Evolutionary conservation across 768 basidiomycete genomes (phyloP).

Genomic region (Amanita jacksonii): DNA sequence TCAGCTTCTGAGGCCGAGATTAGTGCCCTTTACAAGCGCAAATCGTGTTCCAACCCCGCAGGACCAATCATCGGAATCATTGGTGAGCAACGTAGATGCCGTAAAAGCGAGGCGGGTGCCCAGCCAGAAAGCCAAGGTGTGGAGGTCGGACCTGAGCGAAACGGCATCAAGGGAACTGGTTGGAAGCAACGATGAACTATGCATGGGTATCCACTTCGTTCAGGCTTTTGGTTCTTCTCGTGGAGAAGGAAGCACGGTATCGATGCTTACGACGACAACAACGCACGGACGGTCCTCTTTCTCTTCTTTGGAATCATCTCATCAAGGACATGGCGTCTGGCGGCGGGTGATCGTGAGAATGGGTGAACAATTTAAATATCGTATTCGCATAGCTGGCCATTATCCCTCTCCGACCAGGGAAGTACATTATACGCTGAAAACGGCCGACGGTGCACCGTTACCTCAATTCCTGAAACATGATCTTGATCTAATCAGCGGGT

Average conservation of each 20-base stretch:
- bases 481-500: constrained; percentile 34
- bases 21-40: constrained; percentile 66
- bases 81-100: constrained; percentile 17
- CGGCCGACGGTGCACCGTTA: constrained; percentile 41
- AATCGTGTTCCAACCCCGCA: constrained; percentile 56
- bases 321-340: constrained; percentile 25
- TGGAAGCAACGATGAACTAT: constrained; percentile 53
- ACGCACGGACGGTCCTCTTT: constrained; percentile 42
- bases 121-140: constrained; percentile 60
- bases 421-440: constrained; percentile 35
- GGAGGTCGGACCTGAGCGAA: constrained; percentile 20
- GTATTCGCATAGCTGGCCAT: constrained; percentile 33
- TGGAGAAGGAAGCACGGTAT: constrained; percentile 17
- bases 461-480: constrained; percentile 51
- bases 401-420: constrained; percentile 9
- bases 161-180: constrained; percentile 17
- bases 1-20: constrained; percentile 36
- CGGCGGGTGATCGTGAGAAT: constrained; percentile 40
- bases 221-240: constrained; percentile 54
- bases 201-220: constrained; percentile 63
- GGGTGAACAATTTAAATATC: constrained; percentile 52
- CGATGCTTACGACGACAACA: constrained; percentile 27
- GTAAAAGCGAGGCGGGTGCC: constrained; percentile 35
- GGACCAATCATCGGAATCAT: constrained; percentile 25
- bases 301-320: constrained; percentile 55